A percentile compares a stretch with the other conserved stretches of the same genome.
phyloP scores from a whole-genome alignment of 108 stramenopile genomes.

The Fistulifera pelliculosa region DNA sequence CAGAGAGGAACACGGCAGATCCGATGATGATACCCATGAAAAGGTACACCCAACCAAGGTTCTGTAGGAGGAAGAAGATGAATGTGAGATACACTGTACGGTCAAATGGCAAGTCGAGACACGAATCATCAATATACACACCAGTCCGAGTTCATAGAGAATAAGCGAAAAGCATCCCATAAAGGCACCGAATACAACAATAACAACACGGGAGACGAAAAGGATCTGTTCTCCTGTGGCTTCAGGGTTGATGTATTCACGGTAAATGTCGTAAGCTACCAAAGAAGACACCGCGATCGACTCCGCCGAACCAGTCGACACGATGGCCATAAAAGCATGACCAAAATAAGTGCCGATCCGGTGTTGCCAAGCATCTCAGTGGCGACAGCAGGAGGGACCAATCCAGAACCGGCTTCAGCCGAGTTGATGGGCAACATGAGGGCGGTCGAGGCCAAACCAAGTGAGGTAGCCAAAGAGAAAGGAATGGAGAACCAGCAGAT shows the following conservation, averaged over 20 bases:
- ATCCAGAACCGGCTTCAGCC: conserved; percentile 73
- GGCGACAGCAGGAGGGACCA: conserved; percentile 91
- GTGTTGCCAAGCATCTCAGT: conserved; percentile 63
- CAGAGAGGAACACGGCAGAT: conserved; percentile 85
- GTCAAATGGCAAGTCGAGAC: background rate
- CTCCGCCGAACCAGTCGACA: conserved; percentile 87
- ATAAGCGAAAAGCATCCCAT: conserved; percentile 68
- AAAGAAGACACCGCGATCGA: conserved; percentile 88
- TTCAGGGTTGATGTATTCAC: conserved; percentile 82
- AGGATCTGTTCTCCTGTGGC: conserved; percentile 85
- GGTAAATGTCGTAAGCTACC: conserved; percentile 88
- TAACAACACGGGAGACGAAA: conserved; percentile 61
- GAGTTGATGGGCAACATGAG: conserved; percentile 82
- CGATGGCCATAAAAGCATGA: conserved; percentile 96
- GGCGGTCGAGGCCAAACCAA: conserved; percentile 80
- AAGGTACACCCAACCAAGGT: conserved; percentile 90
- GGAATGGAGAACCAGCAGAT: conserved; percentile 90
- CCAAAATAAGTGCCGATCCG: conserved; percentile 64
- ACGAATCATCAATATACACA: background rate
- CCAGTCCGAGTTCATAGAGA: conserved; percentile 30
- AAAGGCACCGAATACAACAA: conserved; percentile 74
- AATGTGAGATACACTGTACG: conserved; percentile 2
- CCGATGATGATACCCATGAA: conserved; percentile 92
- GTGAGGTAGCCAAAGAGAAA: conserved; percentile 86
- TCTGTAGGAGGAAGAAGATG: conserved; percentile 25